Conservation (phyloP, 2,329 filamentous ascomycete genomes). For the Ceratocystis harringtonii region DNA sequence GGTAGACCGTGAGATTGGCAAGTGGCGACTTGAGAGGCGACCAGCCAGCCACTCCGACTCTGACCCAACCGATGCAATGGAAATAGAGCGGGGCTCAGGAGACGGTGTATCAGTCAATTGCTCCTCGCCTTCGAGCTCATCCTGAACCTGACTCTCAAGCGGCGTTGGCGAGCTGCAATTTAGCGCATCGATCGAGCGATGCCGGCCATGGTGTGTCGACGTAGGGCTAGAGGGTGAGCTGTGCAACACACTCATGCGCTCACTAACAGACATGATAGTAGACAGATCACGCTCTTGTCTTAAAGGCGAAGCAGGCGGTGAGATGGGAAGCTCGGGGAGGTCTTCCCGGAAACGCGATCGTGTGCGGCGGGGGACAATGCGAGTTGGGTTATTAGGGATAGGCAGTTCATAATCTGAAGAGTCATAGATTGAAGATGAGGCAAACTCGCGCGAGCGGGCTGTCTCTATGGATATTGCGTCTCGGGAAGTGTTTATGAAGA, state of each 20-base stretch:
- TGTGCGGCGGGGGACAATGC: constrained; percentile 53
- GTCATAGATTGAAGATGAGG: constrained; percentile 18
- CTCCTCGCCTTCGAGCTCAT: background rate
- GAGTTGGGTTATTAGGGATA: constrained; percentile 25
- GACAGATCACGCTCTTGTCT: constrained; percentile 15
- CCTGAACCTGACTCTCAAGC: constrained; percentile 17
- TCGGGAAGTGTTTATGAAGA: constrained; percentile 22
- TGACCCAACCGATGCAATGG: constrained; percentile 84
- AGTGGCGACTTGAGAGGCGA: constrained; percentile 26
- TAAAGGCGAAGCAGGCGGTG: constrained; percentile 57
- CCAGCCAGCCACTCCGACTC: constrained; percentile 94
- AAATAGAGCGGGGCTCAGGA: constrained; percentile 53
- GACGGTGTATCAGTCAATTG: constrained; percentile 25
- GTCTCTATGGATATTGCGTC: constrained; percentile 25
- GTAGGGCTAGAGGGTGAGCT: constrained; percentile 11
- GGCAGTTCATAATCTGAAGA: constrained; percentile 21
- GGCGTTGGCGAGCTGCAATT: constrained; percentile 13
- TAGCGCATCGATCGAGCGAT: constrained; percentile 16
- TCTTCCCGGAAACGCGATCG: constrained; percentile 88
- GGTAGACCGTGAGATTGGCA: constrained; percentile 20
- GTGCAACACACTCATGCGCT: constrained; percentile 13
- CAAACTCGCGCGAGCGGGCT: constrained; percentile 30
- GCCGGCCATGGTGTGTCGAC: constrained; percentile 4
- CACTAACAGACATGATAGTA: constrained; percentile 16
- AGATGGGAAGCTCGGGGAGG: constrained; percentile 69